Conservation (phyloP, 2,329 filamentous ascomycete species). For the Magnaporthales sp. region DNA sequence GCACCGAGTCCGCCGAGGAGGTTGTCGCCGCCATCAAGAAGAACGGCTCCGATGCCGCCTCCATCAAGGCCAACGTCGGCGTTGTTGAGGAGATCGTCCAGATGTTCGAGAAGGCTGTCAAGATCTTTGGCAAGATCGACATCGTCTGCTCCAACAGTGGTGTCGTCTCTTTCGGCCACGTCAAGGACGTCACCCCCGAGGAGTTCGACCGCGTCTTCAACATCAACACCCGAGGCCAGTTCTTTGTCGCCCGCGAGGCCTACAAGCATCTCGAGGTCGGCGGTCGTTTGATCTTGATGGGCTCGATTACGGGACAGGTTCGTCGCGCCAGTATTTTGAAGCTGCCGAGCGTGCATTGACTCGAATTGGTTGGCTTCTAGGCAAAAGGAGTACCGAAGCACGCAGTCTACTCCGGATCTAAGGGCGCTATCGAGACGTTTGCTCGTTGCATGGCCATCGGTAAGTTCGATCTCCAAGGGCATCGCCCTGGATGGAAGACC, state of each 20-base stretch:
- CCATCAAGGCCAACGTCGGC: slow-evolving; percentile 23
- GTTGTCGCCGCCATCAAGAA: slow-evolving; percentile 13
- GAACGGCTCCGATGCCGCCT: slow-evolving; percentile 14
- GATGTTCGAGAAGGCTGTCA: slow-evolving; percentile 39
- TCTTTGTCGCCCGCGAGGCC: slow-evolving; percentile 54
- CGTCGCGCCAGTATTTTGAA: too few species aligned
- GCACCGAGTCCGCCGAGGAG: slow-evolving; percentile 12
- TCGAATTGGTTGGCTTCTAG: background rate
- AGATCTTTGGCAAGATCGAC: slow-evolving; percentile 50
- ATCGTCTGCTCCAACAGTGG: slow-evolving; percentile 52
- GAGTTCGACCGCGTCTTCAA: slow-evolving; percentile 55
- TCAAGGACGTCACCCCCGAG: slow-evolving; percentile 46
- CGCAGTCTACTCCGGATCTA: slow-evolving; percentile 25
- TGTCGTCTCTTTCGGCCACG: slow-evolving; percentile 50
- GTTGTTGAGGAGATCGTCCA: slow-evolving; percentile 19
- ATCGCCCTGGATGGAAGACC: too few species aligned
- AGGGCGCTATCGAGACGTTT: slow-evolving; percentile 25
- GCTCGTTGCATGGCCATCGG: slow-evolving; percentile 19
- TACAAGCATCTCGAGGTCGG: slow-evolving; percentile 53
- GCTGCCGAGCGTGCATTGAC: background rate
- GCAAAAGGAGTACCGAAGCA: slow-evolving; percentile 22
- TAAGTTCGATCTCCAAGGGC: slow-evolving; percentile 4
- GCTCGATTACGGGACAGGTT: slow-evolving; percentile 41
- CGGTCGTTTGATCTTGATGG: slow-evolving; percentile 56
- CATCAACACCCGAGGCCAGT: slow-evolving; percentile 51